Evolutionary conservation across 2,329 filamentous ascomycete genomes (phyloP), one percentile per base, ranked within the genome.

Genomic region (Trichoderma brevicompactum): DNA sequence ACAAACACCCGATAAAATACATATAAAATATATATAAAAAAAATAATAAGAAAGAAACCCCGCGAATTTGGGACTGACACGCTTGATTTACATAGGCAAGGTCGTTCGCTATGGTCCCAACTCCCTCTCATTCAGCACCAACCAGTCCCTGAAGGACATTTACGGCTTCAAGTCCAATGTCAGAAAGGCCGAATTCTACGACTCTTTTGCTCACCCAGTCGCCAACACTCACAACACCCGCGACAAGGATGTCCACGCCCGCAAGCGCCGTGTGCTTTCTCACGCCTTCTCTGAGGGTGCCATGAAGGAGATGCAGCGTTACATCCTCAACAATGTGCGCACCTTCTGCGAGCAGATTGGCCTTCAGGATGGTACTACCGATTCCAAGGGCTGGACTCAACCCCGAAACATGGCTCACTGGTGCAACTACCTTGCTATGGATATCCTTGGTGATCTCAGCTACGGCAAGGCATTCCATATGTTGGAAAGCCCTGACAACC

Each of bases 71-170:
- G 5, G 19, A 19, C 66, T 63, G 32, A 62, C 65, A 34, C 13
- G 10, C 41, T 38, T 61, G 46, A 23, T 9, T 15, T 17, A 41
- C 62, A 15, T 54, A 87, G 85, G 87, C 70, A 79, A 81, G n/a
- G 76, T 87, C 58, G 89, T 94, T n/a, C 90, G 92, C 34, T 91
- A 90, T 69, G 90, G 90, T 0, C 92, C 92, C 50, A 92, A 92
- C 76, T 87, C 86, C 67, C 79, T 96, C 48, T 92, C 89, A 1
- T 86, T 96, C 79, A 94, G 95, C 81, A 89, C 87, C 63, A 85
- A 84, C 67, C 83, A 84, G 7, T 89, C 90, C 0, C 80, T 92
- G 65, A 86, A 87, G 74, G 83, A 87, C 17, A 89, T 90, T 67
- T 88, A 89, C 76, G 86, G 87, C 69, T 86, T 87, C 79, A 81